These are phyloP conservation scores for Phaeolepiota aurea DNA, from an alignment of 768 basidiomycete species.

Conservation along the genomic window DNA sequence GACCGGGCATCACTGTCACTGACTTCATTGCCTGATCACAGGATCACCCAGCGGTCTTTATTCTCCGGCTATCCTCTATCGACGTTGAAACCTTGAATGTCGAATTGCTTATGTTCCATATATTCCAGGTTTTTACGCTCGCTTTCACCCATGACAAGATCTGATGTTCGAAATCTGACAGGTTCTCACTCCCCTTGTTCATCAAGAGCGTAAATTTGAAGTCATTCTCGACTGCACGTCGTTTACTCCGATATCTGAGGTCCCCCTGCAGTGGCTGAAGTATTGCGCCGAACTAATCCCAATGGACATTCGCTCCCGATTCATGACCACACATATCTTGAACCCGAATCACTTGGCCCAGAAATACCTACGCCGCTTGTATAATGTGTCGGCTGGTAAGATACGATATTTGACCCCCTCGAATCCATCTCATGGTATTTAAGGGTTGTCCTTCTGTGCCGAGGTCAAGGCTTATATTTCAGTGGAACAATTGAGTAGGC, in stretches of 20 bases:
- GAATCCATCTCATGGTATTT: not conserved
- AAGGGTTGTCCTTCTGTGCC: constrained; percentile 44
- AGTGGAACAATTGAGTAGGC: constrained; percentile 47
- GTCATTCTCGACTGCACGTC: constrained; percentile 78
- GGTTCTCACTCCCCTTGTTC: constrained; percentile 42
- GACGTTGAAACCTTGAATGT: constrained; percentile 77
- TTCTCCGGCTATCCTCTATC: constrained; percentile 58
- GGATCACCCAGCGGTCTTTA: constrained; percentile 48
- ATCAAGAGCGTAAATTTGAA: constrained; percentile 49
- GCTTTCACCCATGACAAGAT: not conserved
- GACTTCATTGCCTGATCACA: no score
- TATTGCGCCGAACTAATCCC: constrained; percentile 72
- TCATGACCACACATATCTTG: constrained; percentile 54
- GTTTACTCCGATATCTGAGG: constrained; percentile 66
- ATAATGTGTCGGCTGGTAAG: constrained; percentile 57
- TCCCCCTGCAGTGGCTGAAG: constrained; percentile 78
- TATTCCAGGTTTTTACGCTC: constrained; percentile 50
- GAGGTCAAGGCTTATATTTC: constrained; percentile 57
- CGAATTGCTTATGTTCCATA: constrained; percentile 69
- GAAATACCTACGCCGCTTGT: constrained; percentile 68
- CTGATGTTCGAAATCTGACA: constrained; percentile 13
- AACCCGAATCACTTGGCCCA: constrained; percentile 67
- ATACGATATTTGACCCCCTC: not conserved
- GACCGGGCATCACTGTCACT: constrained; percentile 1
- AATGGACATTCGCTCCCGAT: constrained; percentile 55